Base-by-base conservation (phyloP, 441 rosid species). In the Populus tomentosa region DNA sequence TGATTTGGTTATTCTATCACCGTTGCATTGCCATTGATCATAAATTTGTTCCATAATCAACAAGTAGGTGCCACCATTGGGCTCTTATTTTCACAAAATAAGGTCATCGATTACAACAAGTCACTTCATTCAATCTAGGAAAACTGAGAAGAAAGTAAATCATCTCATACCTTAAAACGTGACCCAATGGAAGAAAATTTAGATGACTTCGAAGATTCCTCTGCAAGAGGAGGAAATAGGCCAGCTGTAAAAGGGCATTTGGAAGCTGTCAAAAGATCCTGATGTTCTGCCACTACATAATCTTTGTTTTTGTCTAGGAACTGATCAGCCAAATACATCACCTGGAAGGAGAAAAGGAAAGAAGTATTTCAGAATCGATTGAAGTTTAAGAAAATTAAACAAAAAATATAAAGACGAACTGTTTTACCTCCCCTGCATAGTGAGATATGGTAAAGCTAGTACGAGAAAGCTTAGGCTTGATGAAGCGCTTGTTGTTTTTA, bases 281-380 rank as follows among this genome's bases (percentile, higher is more conserved):
- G 99, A 89, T 97, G 99, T 83, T 97, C 99, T 70, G 99, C 99
- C 83, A 97, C 98, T 26, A 97, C 97, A 80, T 97, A 97, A 85
- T 97, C 99, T 85, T 97, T 97, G 88, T 97, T 97, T 87, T 97
- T 94, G 86, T 97, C 99, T 75, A 97, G 97, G 86, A 97, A 97
- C 86, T 80, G 88, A 84, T 97, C 98, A 33, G 99, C 98, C 91
- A 83, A 90, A 90, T 97, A 97, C 67, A 80, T 82, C 61, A 97
- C 99, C 99, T 97, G 82, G 67, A 71, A 62, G 56, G 18, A 46
- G 56, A 79, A 63, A 76, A 72, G 38, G 53, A 18, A 75, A 77
- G 30, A 38, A 75, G 76, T 61, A 80, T 75, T 71, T 85, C 78
- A 75, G 40, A 35, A 74, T 59, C 38, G 2, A 35, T 63, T 74